These are phyloP conservation scores for Ascochyta lentis DNA, from an alignment of 2,329 filamentous ascomycete species.

Conservation along the genomic window DNA sequence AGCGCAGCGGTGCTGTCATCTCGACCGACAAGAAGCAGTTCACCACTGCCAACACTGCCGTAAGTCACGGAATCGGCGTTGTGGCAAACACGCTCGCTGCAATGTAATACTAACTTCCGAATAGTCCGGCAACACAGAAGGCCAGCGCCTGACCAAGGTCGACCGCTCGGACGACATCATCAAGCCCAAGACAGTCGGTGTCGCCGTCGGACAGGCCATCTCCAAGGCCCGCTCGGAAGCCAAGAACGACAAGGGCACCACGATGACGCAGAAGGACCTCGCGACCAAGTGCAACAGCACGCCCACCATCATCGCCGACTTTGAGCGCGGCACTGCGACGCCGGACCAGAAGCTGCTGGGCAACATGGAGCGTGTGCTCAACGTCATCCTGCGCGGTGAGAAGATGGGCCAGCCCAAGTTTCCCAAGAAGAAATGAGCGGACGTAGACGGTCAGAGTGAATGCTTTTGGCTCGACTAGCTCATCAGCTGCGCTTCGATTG, in stretches of 20 bases:
- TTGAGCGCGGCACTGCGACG: constrained; percentile 78
- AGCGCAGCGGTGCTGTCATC: constrained; percentile 77
- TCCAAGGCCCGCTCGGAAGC: constrained; percentile 77
- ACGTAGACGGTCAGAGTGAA: not conserved
- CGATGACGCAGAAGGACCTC: constrained; percentile 87
- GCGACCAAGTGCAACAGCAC: constrained; percentile 92
- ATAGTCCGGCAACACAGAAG: constrained; percentile 62
- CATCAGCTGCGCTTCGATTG: not conserved
- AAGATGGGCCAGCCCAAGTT: constrained; percentile 88
- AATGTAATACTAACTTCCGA: constrained; percentile 1
- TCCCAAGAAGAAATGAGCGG: constrained; percentile 62
- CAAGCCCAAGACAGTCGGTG: constrained; percentile 87
- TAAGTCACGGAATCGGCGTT: constrained; percentile 59
- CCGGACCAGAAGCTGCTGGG: constrained; percentile 85
- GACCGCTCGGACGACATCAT: constrained; percentile 97
- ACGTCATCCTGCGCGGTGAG: constrained; percentile 83
- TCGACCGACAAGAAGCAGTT: constrained; percentile 89
- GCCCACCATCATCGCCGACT: constrained; percentile 77
- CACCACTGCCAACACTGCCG: constrained; percentile 72
- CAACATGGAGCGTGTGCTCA: constrained; percentile 82
- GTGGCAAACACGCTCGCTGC: not conserved
- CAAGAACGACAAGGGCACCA: constrained; percentile 73
- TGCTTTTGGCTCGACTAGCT: constrained; percentile 1
- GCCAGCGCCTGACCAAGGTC: constrained; percentile 96
- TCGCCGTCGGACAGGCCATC: constrained; percentile 82